Percentiles rank a stretch among this genome's conserved stretches.
Evolutionary conservation across 306 rosid genomes (phyloP).

Genomic region (Carpinus viminea): DNA sequence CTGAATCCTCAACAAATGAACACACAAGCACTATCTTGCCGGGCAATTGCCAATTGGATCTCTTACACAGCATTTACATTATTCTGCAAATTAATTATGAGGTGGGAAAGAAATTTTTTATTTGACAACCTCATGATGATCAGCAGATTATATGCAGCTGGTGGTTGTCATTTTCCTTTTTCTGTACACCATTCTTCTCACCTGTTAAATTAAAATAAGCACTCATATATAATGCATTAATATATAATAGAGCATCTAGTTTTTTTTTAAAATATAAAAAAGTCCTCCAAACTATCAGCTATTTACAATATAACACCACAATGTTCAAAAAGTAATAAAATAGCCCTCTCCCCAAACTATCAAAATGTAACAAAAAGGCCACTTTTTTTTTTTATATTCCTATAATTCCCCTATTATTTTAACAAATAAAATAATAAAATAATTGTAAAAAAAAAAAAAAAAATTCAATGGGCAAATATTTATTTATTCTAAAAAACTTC

Average conservation of each 20-base stretch:
- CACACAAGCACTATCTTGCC: background rate
- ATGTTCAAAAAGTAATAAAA: too few species aligned
- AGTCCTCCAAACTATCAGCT: too few species aligned
- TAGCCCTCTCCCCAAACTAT: too few species aligned
- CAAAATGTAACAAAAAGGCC: too few species aligned
- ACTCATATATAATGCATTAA: conserved; percentile 49
- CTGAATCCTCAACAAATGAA: background rate
- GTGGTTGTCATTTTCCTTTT: background rate
- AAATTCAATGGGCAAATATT: too few species aligned
- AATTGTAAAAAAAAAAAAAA: too few species aligned
- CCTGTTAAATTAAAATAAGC: conserved; percentile 41
- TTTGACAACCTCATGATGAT: background rate
- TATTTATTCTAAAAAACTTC: too few species aligned
- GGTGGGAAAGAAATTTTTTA: conserved; percentile 9
- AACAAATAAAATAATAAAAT: too few species aligned
- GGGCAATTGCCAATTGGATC: background rate
- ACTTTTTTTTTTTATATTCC: too few species aligned
- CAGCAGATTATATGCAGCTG: conserved; percentile 31
- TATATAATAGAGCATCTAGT: conserved; percentile 54
- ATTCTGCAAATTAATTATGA: background rate
- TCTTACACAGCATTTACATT: background rate
- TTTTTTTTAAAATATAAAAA: too few species aligned
- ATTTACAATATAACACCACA: too few species aligned
- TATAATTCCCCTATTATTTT: too few species aligned
- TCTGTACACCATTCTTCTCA: conserved; percentile 23